Percentiles rank a stretch among this genome's conserved stretches.
phyloP scores from a whole-genome alignment of 305 asterid species.

The Fraxinus paxiana region DNA sequence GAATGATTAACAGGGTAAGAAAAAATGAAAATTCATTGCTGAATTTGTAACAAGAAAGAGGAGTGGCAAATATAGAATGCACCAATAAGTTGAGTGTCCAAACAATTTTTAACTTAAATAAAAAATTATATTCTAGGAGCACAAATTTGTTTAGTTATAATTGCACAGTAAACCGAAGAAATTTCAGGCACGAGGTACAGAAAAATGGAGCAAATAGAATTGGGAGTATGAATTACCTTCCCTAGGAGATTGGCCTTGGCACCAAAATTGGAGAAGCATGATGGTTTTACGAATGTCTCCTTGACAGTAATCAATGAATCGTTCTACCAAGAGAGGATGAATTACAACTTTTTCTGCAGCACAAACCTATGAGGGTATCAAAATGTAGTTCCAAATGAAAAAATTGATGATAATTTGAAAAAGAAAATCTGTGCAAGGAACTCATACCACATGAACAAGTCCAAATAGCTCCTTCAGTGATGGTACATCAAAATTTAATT shows the following conservation, averaged over 20 bases:
- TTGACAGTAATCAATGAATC: conserved; percentile 57
- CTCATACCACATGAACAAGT: conserved; percentile 55
- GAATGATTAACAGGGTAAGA: not conserved
- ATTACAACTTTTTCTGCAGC: conserved; percentile 58
- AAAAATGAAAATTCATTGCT: not conserved
- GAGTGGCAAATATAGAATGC: not conserved
- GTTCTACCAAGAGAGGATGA: conserved; percentile 61
- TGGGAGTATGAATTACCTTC: conserved; percentile 45
- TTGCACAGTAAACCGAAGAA: not conserved
- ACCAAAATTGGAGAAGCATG: conserved; percentile 88
- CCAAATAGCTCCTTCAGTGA: conserved; percentile 55
- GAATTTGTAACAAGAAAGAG: not conserved
- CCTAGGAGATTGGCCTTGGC: conserved; percentile 56
- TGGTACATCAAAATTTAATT: conserved; percentile 60
- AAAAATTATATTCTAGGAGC: not conserved
- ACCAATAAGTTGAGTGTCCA: not conserved
- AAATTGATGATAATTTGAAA: conserved; percentile 13
- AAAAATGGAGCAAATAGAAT: conserved; percentile 25
- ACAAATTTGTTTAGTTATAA: not conserved
- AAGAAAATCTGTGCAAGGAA: conserved; percentile 18
- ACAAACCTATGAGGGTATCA: conserved; percentile 59
- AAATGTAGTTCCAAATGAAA: conserved; percentile 21
- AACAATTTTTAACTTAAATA: not conserved
- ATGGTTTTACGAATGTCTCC: conserved; percentile 91
- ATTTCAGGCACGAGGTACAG: conserved; percentile 4